phyloP scores from a whole-genome alignment of 192 early-diverging fungal species.

The Coemansia sp. region DNA sequence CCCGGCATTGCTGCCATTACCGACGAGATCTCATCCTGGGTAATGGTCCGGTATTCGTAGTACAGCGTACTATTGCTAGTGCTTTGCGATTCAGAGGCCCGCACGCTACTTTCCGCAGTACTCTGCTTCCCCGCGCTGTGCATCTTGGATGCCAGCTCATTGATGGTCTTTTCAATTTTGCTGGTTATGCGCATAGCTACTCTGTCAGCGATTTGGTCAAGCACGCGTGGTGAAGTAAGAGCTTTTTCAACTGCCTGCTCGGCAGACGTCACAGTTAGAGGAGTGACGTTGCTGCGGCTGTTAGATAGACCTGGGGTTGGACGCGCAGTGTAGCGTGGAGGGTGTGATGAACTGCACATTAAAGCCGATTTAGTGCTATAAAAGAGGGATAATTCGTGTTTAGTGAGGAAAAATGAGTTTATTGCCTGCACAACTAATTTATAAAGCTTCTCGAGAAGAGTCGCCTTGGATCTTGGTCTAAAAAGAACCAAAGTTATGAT shows the following conservation, averaged over 20 bases:
- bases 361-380: not conserved
- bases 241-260: not conserved
- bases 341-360: not conserved
- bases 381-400: not conserved
- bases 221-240: not conserved
- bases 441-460: not conserved
- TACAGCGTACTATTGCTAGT: not conserved
- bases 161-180: conserved; percentile 4
- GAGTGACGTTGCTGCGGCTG: not conserved
- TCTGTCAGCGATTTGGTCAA: not conserved
- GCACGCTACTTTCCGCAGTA: not conserved
- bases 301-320: not conserved
- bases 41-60: conserved; percentile 27
- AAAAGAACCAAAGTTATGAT: not conserved
- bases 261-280: not conserved
- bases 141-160: not conserved
- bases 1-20: conserved; percentile 36
- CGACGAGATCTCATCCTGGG: conserved; percentile 16
- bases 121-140: not conserved
- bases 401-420: not conserved
- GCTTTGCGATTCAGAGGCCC: not conserved
- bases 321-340: not conserved
- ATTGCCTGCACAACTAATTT: not conserved
- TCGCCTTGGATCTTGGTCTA: not conserved
- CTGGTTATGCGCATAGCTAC: not conserved